A percentile compares a stretch with the other conserved stretches of the same genome.
Conservation (phyloP, 176 grass and related monocot genomes). For the Phyllostachys edulis region DNA sequence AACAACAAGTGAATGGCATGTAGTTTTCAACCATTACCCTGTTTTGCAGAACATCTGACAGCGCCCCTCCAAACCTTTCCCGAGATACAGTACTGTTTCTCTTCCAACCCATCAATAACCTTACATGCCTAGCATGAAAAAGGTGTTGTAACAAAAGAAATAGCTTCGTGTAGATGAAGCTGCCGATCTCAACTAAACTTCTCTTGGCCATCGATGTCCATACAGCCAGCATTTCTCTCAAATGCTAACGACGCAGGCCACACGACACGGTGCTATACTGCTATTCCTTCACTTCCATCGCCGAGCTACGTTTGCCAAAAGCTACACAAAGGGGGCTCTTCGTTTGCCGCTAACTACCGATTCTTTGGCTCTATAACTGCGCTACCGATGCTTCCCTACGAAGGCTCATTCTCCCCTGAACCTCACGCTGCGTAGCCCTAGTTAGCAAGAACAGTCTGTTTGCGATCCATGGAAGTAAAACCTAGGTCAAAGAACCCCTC, state of each 20-base stretch:
- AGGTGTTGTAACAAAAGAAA: constrained; percentile 5
- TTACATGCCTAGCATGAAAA: neutral
- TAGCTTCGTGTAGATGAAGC: constrained; percentile 3
- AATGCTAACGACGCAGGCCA: neutral
- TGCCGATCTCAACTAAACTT: constrained; percentile 5
- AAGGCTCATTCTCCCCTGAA: neutral
- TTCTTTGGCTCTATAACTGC: neutral
- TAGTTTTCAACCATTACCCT: constrained; percentile 25
- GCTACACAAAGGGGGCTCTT: neutral
- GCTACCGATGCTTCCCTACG: neutral
- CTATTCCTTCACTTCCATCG: neutral
- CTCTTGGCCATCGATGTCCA: neutral
- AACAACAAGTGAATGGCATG: neutral
- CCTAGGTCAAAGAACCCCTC: constrained; percentile 21
- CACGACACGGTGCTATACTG: neutral
- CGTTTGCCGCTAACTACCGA: neutral
- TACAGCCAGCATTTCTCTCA: neutral
- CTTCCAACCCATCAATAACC: neutral
- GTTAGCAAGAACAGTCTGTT: neutral
- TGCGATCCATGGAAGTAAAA: constrained; percentile 2
- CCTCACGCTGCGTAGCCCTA: neutral
- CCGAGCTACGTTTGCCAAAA: neutral
- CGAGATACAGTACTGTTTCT: neutral
- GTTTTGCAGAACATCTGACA: constrained; percentile 8
- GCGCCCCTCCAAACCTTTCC: neutral